A percentile compares a stretch with the other conserved stretches of the same genome.
These are phyloP conservation scores for Kondoa subrosea DNA, from an alignment of 768 basidiomycete species.

Conservation along the genomic window DNA sequence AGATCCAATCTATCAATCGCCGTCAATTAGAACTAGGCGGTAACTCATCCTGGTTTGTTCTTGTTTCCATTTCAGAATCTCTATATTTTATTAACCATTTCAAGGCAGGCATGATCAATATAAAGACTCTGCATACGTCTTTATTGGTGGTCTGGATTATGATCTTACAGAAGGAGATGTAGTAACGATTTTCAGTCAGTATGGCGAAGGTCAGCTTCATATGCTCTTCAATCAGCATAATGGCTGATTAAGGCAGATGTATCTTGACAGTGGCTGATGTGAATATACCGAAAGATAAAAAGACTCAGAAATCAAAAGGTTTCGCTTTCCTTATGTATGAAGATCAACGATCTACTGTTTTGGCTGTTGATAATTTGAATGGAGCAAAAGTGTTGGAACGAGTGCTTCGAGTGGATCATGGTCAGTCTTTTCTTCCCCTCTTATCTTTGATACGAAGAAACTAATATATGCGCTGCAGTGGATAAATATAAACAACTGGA, in stretches of 20 bases:
- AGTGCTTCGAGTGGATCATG: conserved; percentile 80
- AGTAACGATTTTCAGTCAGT: conserved; percentile 95
- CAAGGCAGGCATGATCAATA: conserved; percentile 21
- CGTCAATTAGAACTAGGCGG: conserved; percentile 59
- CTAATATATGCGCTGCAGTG: too few species aligned
- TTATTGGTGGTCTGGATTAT: conserved; percentile 68
- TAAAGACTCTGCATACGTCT: conserved; percentile 80
- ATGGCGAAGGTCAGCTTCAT: conserved; percentile 31
- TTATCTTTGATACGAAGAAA: too few species aligned
- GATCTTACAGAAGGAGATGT: conserved; percentile 96
- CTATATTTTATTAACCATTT: too few species aligned
- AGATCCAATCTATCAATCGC: conserved; percentile 86
- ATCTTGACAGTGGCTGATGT: conserved; percentile 69
- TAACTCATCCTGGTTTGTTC: conserved; percentile 35
- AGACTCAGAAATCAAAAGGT: conserved; percentile 73
- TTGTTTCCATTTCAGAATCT: too few species aligned
- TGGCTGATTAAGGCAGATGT: too few species aligned
- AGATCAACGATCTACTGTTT: conserved; percentile 84
- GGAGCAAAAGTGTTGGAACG: conserved; percentile 73
- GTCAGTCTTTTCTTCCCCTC: conserved; percentile 27
- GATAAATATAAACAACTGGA: conserved; percentile 74
- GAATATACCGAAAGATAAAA: conserved; percentile 83
- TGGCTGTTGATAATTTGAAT: conserved; percentile 97
- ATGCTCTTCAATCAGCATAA: background rate
- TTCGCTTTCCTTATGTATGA: conserved; percentile 99